Evolutionary conservation across 2,329 filamentous ascomycete genomes (phyloP).

Genomic region (Exophiala xenobiotica): DNA sequence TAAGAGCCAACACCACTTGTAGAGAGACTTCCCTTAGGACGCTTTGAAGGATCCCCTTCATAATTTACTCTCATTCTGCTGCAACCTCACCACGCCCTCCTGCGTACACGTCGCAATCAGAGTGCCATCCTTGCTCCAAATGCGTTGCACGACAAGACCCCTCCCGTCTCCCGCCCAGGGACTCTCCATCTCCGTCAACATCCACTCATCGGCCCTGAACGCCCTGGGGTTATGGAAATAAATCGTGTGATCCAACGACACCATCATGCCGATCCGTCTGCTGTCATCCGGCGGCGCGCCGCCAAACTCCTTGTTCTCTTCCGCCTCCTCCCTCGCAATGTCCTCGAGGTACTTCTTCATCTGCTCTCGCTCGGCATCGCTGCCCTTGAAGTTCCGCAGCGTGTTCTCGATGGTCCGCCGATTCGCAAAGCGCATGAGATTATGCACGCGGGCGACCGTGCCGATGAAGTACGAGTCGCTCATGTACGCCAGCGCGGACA

Average conservation of each 20-base stretch:
- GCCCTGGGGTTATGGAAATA: slow-evolving; percentile 52
- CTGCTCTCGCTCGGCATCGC: slow-evolving; percentile 43
- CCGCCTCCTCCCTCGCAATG: slow-evolving; percentile 43
- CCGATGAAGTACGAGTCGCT: slow-evolving; percentile 92
- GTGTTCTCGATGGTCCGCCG: slow-evolving; percentile 45
- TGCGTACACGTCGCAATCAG: slow-evolving; percentile 53
- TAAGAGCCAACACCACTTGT: no score
- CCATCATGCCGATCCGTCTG: slow-evolving; percentile 49
- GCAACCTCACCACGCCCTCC: slow-evolving; percentile 50
- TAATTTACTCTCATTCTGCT: slow-evolving; percentile 36
- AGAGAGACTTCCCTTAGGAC: no score
- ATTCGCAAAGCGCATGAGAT: slow-evolving; percentile 70
- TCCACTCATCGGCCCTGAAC: slow-evolving; percentile 53
- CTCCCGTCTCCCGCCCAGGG: slow-evolving; percentile 53
- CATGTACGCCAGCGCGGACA: slow-evolving; percentile 89
- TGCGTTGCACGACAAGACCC: slow-evolving; percentile 49
- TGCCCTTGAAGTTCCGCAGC: slow-evolving; percentile 42
- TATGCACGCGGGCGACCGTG: slow-evolving; percentile 77
- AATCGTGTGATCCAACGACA: slow-evolving; percentile 52
- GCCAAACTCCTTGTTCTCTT: slow-evolving; percentile 38
- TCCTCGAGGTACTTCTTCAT: slow-evolving; percentile 42
- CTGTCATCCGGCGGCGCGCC: slow-evolving; percentile 15
- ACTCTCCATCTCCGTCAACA: slow-evolving; percentile 51
- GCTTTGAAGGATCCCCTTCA: no score
- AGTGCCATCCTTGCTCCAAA: slow-evolving; percentile 50